These are phyloP conservation scores for Alliaria petiolata DNA, from an alignment of 345 rosid species.

Conservation along the genomic window DNA sequence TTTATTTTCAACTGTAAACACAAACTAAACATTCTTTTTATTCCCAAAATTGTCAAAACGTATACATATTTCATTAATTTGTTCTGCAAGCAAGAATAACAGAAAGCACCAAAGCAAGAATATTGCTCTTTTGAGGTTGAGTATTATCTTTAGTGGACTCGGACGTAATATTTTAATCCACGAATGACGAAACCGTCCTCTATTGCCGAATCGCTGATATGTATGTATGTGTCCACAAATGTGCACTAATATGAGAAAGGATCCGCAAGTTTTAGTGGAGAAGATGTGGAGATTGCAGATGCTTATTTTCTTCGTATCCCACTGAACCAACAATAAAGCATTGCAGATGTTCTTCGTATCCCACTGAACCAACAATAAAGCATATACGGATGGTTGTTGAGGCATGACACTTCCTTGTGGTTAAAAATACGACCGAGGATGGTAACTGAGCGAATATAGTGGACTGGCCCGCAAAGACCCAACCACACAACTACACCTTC, in stretches of 20 bases:
- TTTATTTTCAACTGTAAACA: conserved; percentile 25
- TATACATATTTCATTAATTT: neutral
- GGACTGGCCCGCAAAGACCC: neutral
- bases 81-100: neutral
- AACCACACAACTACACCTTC: neutral
- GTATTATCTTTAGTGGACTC: too few relatives aligned
- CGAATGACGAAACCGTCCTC: neutral
- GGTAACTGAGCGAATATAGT: neutral
- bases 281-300: neutral
- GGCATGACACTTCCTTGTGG: neutral
- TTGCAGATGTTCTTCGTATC: neutral
- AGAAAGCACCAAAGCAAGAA: neutral
- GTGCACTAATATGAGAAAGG: neutral
- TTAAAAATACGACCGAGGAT: neutral
- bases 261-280: neutral
- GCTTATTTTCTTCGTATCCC: too few relatives aligned
- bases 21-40: conserved; percentile 1
- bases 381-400: neutral
- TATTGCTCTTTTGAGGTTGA: too few relatives aligned
- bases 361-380: neutral
- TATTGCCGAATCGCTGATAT: too few relatives aligned
- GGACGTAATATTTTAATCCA: too few relatives aligned
- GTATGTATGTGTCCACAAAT: too few relatives aligned
- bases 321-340: too few relatives aligned
- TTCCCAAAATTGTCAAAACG: neutral